phyloP scores from a whole-genome alignment of 176 grass and related monocot genomes.

The bread wheat (Triticum aestivum) region IWGSC_CS_RefSeq_v2.1 NC_057807.1:42927852-42928351 shows the following conservation, averaged over 20 bases:
- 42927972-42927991: slow-evolving; percentile 76
- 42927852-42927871: slow-evolving; percentile 56
- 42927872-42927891: slow-evolving; percentile 87
- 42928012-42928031: slow-evolving; percentile 86
- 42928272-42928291: slow-evolving; percentile 77
- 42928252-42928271: slow-evolving; percentile 79
- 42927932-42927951: slow-evolving; percentile 89
- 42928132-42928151: slow-evolving; percentile 89
- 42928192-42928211: slow-evolving; percentile 79
- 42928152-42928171: slow-evolving; percentile 91
- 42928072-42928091: slow-evolving; percentile 84
- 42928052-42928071: slow-evolving; percentile 82
- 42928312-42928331: slow-evolving; percentile 98
- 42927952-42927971: slow-evolving; percentile 97
- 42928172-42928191: slow-evolving; percentile 76
- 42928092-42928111: slow-evolving; percentile 80
- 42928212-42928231: slow-evolving; percentile 82
- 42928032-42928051: slow-evolving; percentile 84
- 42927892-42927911: slow-evolving; percentile 89
- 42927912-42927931: slow-evolving; percentile 95
- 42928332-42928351: slow-evolving; percentile 85
- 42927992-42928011: slow-evolving; percentile 87
- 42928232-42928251: slow-evolving; percentile 78
- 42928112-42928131: slow-evolving; percentile 64
- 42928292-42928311: slow-evolving; percentile 78